Conservation (phyloP, 352 stramenopile genomes). For the Phytophthora tubulina region DNA sequence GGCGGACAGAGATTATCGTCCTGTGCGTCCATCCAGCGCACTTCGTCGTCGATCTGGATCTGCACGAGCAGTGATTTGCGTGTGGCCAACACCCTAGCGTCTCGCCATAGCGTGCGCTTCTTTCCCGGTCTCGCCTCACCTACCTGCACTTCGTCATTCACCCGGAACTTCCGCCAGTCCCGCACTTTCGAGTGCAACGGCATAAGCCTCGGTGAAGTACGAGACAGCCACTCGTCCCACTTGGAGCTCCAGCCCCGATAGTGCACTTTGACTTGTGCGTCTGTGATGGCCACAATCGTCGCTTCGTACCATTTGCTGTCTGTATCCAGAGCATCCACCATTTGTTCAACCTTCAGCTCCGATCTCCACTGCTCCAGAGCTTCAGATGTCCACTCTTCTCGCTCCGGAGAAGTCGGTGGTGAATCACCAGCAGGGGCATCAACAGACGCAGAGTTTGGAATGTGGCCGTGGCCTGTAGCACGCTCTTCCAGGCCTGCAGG, state of each 20-base stretch:
- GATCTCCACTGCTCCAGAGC: constrained; percentile 61
- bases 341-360: constrained; percentile 52
- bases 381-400: constrained; percentile 38
- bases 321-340: constrained; percentile 76
- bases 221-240: constrained; percentile 97
- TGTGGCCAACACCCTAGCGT: constrained; percentile 49
- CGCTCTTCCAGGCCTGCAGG: constrained; percentile 50
- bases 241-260: constrained; percentile 97
- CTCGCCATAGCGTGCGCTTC: constrained; percentile 62
- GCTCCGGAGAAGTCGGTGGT: constrained; percentile 49
- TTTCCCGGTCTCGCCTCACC: constrained; percentile 43
- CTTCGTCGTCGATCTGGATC: constrained; percentile 51
- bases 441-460: constrained; percentile 4
- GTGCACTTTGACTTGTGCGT: constrained; percentile 88
- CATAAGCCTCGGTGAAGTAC: constrained; percentile 90
- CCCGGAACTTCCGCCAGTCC: constrained; percentile 71
- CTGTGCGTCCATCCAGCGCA: constrained; percentile 68
- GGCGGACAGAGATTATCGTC: constrained; percentile 69
- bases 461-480: constrained; percentile 26
- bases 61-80: constrained; percentile 48
- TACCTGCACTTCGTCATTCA: constrained; percentile 66
- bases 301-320: constrained; percentile 83
- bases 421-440: constrained; percentile 15
- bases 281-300: constrained; percentile 50
- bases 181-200: constrained; percentile 90